These are phyloP conservation scores for Clitocybe nebularis DNA, from an alignment of 1,284 basidiomycete genomes.

Conservation along the genomic window DNA sequence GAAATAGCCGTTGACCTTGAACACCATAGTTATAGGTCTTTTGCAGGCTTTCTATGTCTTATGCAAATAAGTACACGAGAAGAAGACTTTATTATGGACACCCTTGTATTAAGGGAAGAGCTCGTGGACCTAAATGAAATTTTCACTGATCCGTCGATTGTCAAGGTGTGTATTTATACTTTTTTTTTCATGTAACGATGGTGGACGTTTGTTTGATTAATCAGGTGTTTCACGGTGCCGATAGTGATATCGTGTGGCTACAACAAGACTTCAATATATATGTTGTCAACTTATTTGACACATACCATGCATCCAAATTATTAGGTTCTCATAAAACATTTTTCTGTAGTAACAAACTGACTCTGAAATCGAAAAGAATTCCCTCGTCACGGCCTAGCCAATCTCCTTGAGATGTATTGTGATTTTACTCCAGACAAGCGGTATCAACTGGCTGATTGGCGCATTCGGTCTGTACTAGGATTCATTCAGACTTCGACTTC, in stretches of 20 bases:
- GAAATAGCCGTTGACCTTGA: constrained; percentile 96
- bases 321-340: constrained; percentile 46
- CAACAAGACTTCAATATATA: constrained; percentile 95
- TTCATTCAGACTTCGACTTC: neutral
- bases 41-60: constrained; percentile 85
- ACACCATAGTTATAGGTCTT: constrained; percentile 86
- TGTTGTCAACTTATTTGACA: constrained; percentile 94
- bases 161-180: constrained; percentile 61
- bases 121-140: constrained; percentile 71
- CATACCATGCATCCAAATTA: constrained; percentile 89
- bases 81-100: constrained; percentile 87
- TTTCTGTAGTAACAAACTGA: constrained; percentile 6
- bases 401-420: constrained; percentile 87
- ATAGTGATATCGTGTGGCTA: constrained; percentile 93
- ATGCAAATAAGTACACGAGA: constrained; percentile 91
- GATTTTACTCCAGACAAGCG: constrained; percentile 93
- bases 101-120: constrained; percentile 73
- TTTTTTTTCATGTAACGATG: neutral
- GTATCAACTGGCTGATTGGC: constrained; percentile 96
- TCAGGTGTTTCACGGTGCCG: constrained; percentile 91
- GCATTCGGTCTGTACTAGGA: constrained; percentile 63
- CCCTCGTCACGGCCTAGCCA: constrained; percentile 79
- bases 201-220: neutral
- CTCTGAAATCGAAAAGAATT: constrained; percentile 49
- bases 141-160: constrained; percentile 79